Evolutionary conservation across 495 filamentous ascomycete genomes (phyloP).

Genomic region (Oidiodendron maius): DNA sequence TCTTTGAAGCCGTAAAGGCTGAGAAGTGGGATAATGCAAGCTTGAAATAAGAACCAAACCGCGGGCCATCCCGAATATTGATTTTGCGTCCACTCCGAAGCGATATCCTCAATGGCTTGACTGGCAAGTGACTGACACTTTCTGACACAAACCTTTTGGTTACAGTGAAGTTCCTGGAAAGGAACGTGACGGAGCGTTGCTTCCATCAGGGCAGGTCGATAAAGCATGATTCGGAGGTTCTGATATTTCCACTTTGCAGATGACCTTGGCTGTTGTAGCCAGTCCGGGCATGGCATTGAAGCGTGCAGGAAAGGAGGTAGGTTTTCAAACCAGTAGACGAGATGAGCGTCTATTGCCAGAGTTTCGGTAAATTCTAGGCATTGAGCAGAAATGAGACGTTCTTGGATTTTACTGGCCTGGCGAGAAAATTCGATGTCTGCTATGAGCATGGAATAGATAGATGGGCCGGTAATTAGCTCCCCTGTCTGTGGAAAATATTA

Average conservation of each 20-base stretch:
- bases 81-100: conserved; percentile 55
- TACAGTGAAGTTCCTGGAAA: conserved; percentile 16
- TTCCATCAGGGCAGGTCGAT: neutral
- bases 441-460: neutral
- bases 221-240: neutral
- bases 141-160: conserved; percentile 62
- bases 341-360: neutral
- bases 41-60: conserved; percentile 75
- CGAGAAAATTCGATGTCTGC: neutral
- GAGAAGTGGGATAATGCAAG: conserved; percentile 66
- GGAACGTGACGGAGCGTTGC: neutral
- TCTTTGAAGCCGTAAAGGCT: conserved; percentile 45
- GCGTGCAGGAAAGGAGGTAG: neutral
- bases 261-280: neutral
- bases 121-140: conserved; percentile 63
- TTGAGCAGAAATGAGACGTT: neutral
- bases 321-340: neutral
- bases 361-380: neutral
- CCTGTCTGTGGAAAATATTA: neutral
- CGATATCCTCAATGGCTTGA: conserved; percentile 7
- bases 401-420: neutral
- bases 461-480: neutral
- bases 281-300: neutral
- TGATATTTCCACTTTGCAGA: neutral
- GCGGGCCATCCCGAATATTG: conserved; percentile 75